Evolutionary conservation across 2,329 filamentous ascomycete genomes (phyloP).

Genomic region (Phaeosphaeria sp.): DNA sequence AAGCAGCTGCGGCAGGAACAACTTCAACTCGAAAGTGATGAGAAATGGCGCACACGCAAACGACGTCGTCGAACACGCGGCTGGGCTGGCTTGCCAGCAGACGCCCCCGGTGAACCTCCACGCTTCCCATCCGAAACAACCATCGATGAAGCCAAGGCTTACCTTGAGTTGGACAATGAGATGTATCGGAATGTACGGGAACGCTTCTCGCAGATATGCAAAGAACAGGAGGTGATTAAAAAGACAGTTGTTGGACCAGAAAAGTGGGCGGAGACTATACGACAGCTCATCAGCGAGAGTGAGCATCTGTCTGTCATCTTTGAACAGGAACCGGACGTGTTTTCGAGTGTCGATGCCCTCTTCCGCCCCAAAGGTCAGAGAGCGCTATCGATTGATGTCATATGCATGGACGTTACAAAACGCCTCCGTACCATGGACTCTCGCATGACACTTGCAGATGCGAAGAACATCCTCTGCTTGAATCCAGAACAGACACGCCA

Average conservation of each 20-base stretch:
- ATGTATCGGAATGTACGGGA: constrained; percentile 70
- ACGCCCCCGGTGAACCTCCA: constrained; percentile 70
- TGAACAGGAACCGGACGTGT: constrained; percentile 61
- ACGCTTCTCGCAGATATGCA: constrained; percentile 74
- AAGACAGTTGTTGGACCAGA: constrained; percentile 78
- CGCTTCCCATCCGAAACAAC: constrained; percentile 85
- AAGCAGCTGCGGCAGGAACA: constrained; percentile 40
- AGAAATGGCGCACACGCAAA: constrained; percentile 69
- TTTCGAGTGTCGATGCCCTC: constrained; percentile 47
- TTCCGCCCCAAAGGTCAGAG: constrained; percentile 60
- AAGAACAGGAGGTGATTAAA: constrained; percentile 70
- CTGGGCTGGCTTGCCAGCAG: constrained; percentile 72
- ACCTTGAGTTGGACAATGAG: constrained; percentile 67
- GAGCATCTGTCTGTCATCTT: constrained; percentile 69
- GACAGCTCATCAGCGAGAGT: constrained; percentile 68
- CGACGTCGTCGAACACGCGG: constrained; percentile 71
- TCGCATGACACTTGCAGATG: constrained; percentile 75
- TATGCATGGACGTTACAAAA: constrained; percentile 84
- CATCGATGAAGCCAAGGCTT: constrained; percentile 76
- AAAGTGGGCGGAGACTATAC: constrained; percentile 75
- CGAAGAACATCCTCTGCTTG: constrained; percentile 73
- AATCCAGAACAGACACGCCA: constrained; percentile 72
- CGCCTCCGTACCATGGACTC: constrained; percentile 70
- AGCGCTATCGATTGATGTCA: constrained; percentile 74
- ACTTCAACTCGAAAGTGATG: constrained; percentile 65